Base-by-base conservation (phyloP, 1,284 basidiomycete species). In the Tilletia caries region DNA sequence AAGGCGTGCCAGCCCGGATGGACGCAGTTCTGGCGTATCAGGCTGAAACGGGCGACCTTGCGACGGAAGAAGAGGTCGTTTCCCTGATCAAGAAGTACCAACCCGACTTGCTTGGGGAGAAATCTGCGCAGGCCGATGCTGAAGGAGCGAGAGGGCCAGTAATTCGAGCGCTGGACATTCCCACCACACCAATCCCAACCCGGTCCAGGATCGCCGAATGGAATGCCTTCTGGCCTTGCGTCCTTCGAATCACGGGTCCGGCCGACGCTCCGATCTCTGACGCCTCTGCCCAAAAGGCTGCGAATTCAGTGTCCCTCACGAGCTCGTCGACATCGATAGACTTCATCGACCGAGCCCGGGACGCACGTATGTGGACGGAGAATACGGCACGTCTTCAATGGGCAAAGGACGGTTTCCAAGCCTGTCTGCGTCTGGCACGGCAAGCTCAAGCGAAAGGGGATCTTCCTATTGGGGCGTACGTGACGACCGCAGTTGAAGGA, bases 161-260 rank as follows among this genome's bases (percentile, higher is more conserved):
- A 62, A 6, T 23, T 33, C 58, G 29, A 29, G 15, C 13, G 58
- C 29, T 90, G 1, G 76, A 85, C 1, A 91, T 96, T 0, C 94
- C 95, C 0, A 84, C 86, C 27, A 86, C 87, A 8, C 86, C 90
- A 5, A 93, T 93, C 0, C 86, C 91, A 1, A 93, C 91, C 0
- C 86, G 86, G 1, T 86, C 86, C 18, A 90, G 93, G 23, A 85
- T 93, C 2, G 82, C 85, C 0, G 83, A 85, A 52, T 85, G 84
- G 84, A 77, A 77, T 62, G 70, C 72, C 2, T 76, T 81, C 13
- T 83, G 81, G 81, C 81, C 81, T 6, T 76, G 79, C 46, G 70
- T 75, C 5, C 71, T 82, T 23, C 69, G 76, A 13, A 46, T 44
- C 33, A 65, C 5, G 2, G 43, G 34, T 15, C 37, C 64, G 12